Conservation (phyloP, 2,329 filamentous ascomycete species). For the Aphanocladium album region DNA sequence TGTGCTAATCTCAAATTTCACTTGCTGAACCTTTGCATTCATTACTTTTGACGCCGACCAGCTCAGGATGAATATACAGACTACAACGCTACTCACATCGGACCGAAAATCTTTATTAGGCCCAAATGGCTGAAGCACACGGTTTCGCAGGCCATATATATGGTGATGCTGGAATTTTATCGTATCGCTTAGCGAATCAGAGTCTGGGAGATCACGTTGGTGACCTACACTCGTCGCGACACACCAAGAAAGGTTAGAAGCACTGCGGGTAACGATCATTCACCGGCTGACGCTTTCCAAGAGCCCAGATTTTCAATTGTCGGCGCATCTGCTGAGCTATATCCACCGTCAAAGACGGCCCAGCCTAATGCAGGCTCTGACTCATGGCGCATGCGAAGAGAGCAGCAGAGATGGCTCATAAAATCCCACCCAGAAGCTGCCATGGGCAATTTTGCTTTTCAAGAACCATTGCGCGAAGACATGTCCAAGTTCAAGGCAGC, state of each 20-base stretch:
- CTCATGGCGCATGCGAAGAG: constrained; percentile 26
- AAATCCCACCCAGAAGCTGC: constrained; percentile 47
- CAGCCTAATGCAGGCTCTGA: constrained; percentile 21
- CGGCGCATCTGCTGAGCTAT: constrained; percentile 30
- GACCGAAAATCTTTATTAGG: constrained; percentile 26
- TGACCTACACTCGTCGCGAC: constrained; percentile 26
- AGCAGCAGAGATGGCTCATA: constrained; percentile 46
- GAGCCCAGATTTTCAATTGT: constrained; percentile 28
- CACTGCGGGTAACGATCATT: background rate
- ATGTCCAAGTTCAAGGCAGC: constrained; percentile 25
- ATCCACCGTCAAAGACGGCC: constrained; percentile 26
- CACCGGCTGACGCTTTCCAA: constrained; percentile 12
- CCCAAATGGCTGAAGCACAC: constrained; percentile 34
- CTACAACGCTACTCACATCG: constrained; percentile 20
- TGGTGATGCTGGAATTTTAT: constrained; percentile 29
- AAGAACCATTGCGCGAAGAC: constrained; percentile 32
- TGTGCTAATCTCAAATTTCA: constrained; percentile 2
- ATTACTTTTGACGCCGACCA: background rate
- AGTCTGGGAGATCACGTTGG: constrained; percentile 22
- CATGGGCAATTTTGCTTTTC: constrained; percentile 31
- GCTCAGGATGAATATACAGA: constrained; percentile 30
- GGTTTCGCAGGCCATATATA: constrained; percentile 27
- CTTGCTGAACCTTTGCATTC: background rate
- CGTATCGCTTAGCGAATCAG: constrained; percentile 24
- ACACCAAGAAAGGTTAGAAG: constrained; percentile 23